Evolutionary conservation across 2,329 filamentous ascomycete genomes (phyloP).

Genomic region (Aureobasidium leucospermi): DNA sequence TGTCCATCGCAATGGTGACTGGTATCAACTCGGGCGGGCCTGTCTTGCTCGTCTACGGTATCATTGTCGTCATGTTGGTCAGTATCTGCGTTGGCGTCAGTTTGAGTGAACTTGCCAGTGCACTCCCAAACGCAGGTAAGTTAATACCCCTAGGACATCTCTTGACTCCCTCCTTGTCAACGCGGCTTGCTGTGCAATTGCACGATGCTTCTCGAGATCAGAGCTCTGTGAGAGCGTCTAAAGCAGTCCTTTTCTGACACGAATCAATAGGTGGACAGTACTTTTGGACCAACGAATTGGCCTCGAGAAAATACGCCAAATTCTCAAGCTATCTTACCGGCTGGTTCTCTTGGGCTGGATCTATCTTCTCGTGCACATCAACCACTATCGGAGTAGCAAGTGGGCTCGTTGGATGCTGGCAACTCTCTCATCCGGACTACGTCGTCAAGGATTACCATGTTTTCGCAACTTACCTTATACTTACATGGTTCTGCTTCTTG

Average conservation of each 20-base stretch:
- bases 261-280: slow-evolving; percentile 39
- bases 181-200: too few relatives aligned
- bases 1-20: slow-evolving; percentile 42
- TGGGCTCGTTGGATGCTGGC: slow-evolving; percentile 45
- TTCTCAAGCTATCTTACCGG: slow-evolving; percentile 42
- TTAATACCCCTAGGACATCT: too few relatives aligned
- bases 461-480: slow-evolving; percentile 38
- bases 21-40: slow-evolving; percentile 46
- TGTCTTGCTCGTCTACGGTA: slow-evolving; percentile 43
- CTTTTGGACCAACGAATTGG: slow-evolving; percentile 44
- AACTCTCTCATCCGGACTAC: slow-evolving; percentile 43
- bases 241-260: neutral
- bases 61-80: slow-evolving; percentile 40
- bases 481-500: slow-evolving; percentile 42
- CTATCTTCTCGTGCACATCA: slow-evolving; percentile 48
- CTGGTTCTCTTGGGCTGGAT: slow-evolving; percentile 48
- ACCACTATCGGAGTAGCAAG: slow-evolving; percentile 43
- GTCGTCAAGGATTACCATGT: slow-evolving; percentile 30
- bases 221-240: too few relatives aligned
- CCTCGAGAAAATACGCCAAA: slow-evolving; percentile 38
- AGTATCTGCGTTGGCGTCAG: slow-evolving; percentile 40
- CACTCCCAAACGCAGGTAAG: slow-evolving; percentile 39
- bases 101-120: slow-evolving; percentile 41
- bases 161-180: too few relatives aligned
- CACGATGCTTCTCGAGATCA: too few relatives aligned